Percentiles rank a stretch among this genome's conserved stretches.
Conservation (phyloP, 495 filamentous ascomycete genomes). For the Penicillium diatomitis region DNA sequence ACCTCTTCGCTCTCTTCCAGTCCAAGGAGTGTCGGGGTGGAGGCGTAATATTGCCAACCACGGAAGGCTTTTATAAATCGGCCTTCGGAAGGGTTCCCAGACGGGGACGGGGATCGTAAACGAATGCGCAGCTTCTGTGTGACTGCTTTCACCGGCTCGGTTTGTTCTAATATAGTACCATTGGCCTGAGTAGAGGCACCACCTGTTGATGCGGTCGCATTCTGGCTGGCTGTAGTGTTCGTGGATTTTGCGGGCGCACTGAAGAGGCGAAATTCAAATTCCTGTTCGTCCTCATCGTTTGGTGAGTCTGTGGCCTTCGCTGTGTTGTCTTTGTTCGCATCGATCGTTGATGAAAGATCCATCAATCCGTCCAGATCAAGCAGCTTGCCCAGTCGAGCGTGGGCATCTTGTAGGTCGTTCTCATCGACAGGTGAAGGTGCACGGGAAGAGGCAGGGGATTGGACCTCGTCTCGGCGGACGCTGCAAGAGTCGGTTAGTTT, state of each 20-base stretch:
- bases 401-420: constrained; percentile 23
- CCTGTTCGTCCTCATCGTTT: constrained; percentile 35
- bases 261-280: constrained; percentile 41
- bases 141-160: neutral
- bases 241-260: constrained; percentile 21
- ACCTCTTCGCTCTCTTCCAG: constrained; percentile 1
- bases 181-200: neutral
- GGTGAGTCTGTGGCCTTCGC: neutral
- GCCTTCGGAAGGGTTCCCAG: constrained; percentile 20
- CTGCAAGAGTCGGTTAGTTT: constrained; percentile 15
- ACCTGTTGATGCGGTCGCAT: neutral
- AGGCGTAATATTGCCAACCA: constrained; percentile 38
- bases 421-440: constrained; percentile 27
- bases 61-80: constrained; percentile 35
- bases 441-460: constrained; percentile 24
- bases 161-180: neutral
- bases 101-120: constrained; percentile 32
- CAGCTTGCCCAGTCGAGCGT: constrained; percentile 29
- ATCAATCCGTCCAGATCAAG: constrained; percentile 28
- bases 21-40: constrained; percentile 22
- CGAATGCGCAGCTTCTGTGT: constrained; percentile 35
- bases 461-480: constrained; percentile 36
- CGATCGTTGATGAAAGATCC: neutral
- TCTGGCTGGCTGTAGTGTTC: neutral
- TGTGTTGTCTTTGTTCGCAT: neutral